These are phyloP conservation scores for Trametes pubescens DNA, from an alignment of 1,284 basidiomycete species.

Conservation along the genomic window DNA sequence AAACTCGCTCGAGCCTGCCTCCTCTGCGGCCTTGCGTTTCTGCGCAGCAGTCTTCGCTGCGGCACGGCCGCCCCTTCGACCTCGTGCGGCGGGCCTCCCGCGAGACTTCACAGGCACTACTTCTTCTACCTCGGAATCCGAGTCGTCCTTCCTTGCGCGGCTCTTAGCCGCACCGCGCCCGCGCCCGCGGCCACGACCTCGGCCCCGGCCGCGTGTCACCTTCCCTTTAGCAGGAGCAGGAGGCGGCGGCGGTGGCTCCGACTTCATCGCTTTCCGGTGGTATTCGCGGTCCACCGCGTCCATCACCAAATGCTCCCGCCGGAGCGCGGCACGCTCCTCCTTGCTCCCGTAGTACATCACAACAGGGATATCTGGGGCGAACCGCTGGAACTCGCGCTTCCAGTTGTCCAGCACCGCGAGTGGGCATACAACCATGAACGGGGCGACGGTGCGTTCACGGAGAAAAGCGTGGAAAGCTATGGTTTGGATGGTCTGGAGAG, in stretches of 20 bases:
- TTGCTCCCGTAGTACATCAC: constrained; percentile 91
- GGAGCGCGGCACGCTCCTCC: constrained; percentile 77
- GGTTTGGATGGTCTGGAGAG: constrained; percentile 84
- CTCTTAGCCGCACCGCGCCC: constrained; percentile 21
- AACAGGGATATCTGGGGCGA: constrained; percentile 83
- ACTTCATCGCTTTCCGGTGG: constrained; percentile 10
- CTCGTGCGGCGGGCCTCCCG: constrained; percentile 21
- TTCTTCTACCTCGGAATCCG: constrained; percentile 20
- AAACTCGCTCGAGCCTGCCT: constrained; percentile 32
- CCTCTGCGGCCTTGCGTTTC: constrained; percentile 25
- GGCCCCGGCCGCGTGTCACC: constrained; percentile 14
- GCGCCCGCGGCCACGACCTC: constrained; percentile 24
- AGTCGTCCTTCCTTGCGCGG: constrained; percentile 15
- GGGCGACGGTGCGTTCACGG: constrained; percentile 78
- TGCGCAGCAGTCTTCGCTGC: constrained; percentile 25
- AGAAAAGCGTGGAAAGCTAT: constrained; percentile 94
- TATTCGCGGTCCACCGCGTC: constrained; percentile 32
- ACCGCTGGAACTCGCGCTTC: constrained; percentile 87
- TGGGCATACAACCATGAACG: constrained; percentile 92
- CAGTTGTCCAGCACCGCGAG: constrained; percentile 94
- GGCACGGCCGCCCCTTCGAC: constrained; percentile 34
- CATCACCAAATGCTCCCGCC: constrained; percentile 44
- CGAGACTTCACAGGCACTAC: constrained; percentile 12
- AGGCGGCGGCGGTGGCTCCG: neutral
- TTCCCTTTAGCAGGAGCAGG: constrained; percentile 11